Conservation (phyloP, 768 basidiomycete genomes). For the Mycena maculata region DNA sequence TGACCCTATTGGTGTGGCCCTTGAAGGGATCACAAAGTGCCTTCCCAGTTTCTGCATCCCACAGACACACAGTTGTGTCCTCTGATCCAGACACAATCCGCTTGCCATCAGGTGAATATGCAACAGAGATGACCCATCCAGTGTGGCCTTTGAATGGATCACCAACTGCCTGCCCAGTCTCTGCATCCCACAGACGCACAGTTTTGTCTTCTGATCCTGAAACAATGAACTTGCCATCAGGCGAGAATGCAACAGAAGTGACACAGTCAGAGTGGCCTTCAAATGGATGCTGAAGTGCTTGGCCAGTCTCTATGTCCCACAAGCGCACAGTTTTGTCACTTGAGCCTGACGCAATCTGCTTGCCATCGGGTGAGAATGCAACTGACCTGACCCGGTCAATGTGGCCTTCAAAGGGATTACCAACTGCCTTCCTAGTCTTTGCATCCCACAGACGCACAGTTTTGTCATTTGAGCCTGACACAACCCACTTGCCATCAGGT, state of each 20-base stretch:
- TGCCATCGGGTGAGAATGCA: neutral
- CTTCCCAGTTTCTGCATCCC: neutral
- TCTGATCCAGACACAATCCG: neutral
- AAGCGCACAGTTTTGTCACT: neutral
- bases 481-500: neutral
- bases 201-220: neutral
- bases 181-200: neutral
- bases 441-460: neutral
- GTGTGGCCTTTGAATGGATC: neutral
- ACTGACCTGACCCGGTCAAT: neutral
- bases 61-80: neutral
- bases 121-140: neutral
- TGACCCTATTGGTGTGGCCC: neutral
- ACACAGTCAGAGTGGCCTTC: neutral
- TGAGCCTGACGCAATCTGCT: neutral
- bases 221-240: neutral
- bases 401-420: neutral
- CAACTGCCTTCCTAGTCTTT: neutral
- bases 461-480: neutral
- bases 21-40: neutral
- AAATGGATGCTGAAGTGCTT: neutral
- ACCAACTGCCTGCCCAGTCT: neutral
- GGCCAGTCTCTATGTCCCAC: neutral
- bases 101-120: slow-evolving; percentile 3
- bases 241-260: neutral